Percentiles rank a stretch among this genome's conserved stretches.
Conservation (phyloP, 495 filamentous ascomycete genomes). For the Talaromyces borbonicus region DNA sequence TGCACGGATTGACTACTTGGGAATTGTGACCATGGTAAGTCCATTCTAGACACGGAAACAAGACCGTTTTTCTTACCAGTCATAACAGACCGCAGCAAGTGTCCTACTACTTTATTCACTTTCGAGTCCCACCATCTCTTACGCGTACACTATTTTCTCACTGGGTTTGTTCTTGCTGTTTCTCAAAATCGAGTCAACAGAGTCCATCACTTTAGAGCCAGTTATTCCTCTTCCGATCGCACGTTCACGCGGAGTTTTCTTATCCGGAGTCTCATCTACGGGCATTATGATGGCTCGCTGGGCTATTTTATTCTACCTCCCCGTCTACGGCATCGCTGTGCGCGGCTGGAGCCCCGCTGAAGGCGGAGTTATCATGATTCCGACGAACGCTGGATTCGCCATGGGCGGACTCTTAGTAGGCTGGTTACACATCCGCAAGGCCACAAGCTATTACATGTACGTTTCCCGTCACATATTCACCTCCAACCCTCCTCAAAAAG, state of each 20-base stretch:
- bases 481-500: no score
- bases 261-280: conserved; percentile 59
- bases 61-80: neutral
- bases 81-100: conserved; percentile 34
- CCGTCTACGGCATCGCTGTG: conserved; percentile 63
- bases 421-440: conserved; percentile 56
- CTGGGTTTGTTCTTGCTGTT: conserved; percentile 44
- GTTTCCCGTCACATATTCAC: conserved; percentile 4
- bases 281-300: conserved; percentile 69
- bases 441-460: conserved; percentile 53
- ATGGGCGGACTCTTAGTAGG: conserved; percentile 59
- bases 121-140: conserved; percentile 44
- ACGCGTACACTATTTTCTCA: conserved; percentile 48
- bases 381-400: conserved; percentile 68
- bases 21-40: conserved; percentile 50
- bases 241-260: conserved; percentile 49
- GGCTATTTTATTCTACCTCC: conserved; percentile 67
- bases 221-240: conserved; percentile 61
- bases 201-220: conserved; percentile 45
- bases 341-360: conserved; percentile 52
- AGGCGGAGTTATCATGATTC: conserved; percentile 62
- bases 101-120: conserved; percentile 58
- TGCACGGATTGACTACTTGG: conserved; percentile 57
- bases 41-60: conserved; percentile 7
- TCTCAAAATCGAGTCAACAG: conserved; percentile 44